A percentile compares a stretch with the other conserved stretches of the same genome.
Evolutionary conservation across 2,329 filamentous ascomycete species (phyloP).

Genomic region (Xylaria sp.): DNA sequence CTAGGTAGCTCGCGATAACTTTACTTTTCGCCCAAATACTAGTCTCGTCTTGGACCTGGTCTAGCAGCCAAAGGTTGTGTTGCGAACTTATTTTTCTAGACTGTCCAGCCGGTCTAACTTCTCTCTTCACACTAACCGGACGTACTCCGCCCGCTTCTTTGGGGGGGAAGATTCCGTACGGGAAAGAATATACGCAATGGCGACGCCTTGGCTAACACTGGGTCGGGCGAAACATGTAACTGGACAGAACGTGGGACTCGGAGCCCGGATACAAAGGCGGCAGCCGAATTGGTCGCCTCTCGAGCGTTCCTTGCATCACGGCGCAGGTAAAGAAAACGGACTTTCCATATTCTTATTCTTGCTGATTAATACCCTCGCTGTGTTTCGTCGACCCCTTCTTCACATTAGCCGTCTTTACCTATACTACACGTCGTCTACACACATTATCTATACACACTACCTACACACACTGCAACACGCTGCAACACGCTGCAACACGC

Average conservation of each 20-base stretch:
- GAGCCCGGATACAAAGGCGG: not conserved
- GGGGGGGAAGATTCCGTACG: no score
- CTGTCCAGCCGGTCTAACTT: not conserved
- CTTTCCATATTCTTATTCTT: not conserved
- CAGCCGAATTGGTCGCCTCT: not conserved
- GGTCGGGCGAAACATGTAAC: slow-evolving; percentile 10
- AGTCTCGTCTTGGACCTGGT: not conserved
- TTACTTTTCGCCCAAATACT: not conserved
- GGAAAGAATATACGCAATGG: not conserved
- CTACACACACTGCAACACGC: no score
- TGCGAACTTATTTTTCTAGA: not conserved
- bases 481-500: no score
- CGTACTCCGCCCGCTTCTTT: not conserved
- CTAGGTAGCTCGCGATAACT: no score
- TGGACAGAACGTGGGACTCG: no score
- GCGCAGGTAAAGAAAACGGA: slow-evolving; percentile 10
- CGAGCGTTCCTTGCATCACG: not conserved
- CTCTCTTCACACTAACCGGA: not conserved
- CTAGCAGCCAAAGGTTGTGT: no score
- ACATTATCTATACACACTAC: not conserved
- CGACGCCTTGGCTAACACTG: slow-evolving; percentile 12
- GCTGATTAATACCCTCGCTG: no score
- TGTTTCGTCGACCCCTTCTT: no score
- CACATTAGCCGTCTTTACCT: not conserved
- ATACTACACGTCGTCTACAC: not conserved